Base-by-base conservation (phyloP, 495 filamentous ascomycete species). In the Penicillium psychrofluorescens region DNA sequence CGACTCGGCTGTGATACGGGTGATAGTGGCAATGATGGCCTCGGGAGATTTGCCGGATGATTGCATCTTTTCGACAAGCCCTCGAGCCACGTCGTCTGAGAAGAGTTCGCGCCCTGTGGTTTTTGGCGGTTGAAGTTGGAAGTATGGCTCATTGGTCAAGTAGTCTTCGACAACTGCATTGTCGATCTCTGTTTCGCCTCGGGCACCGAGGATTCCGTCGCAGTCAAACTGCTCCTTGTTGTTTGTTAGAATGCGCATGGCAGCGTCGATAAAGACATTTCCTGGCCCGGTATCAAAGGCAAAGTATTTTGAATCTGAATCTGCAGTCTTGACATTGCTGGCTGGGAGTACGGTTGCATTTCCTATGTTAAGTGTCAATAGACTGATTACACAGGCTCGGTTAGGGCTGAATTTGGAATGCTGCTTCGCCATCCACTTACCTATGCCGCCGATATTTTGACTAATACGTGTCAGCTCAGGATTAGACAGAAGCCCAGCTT, bases 401-500 rank as follows among this genome's bases (percentile, higher is more conserved):
- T 75, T 75, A 71, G 1, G 76, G 67, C 22, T 22, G 22, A 22
- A 22, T 22, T 22, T 7, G 72, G 73, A 28, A 77, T 75, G 58
- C 76, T 74, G 55, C 69, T 75, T 30, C 76, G 66, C 46, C 22
- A 22, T 22, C 22, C 22, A 22, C 22, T 22, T 78, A 38, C 66
- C 71, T 37, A 77, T 76, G 29, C 73, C 71, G 44, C 74, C 71
- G 48, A 76, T 76, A 51, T 78, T 78, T 56, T 78, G 73, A 51
- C 70, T 76, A 28, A 64, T 66, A 39, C 72, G 67, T 8, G 67
- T 49, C 48, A 73, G 73, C 13, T 62, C 72, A 12, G 71, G 74
- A 38, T 77, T 70, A 40, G 70, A 68, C 27, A 77, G 61, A 10
- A 77, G 44, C n/a, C 75, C 51, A 13, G 66, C 64, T 40, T 76